phyloP scores from a whole-genome alignment of 2,329 filamentous ascomycete genomes.

The Arachnomyces sp. region DNA sequence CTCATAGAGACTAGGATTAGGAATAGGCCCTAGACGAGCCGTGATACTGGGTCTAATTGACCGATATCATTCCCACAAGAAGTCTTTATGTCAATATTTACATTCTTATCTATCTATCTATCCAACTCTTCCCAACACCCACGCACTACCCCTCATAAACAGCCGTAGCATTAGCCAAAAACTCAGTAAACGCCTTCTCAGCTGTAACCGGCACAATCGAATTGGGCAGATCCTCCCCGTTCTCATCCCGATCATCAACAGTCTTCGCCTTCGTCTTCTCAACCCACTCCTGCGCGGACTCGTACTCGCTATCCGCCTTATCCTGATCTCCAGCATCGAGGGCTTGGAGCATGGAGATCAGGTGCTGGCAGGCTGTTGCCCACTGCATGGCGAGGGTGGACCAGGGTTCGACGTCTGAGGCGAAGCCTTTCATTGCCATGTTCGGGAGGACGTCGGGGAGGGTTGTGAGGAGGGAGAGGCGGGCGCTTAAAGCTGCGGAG shows the following conservation, averaged over 20 bases:
- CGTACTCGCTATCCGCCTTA: constrained; percentile 13
- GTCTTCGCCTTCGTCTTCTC: constrained; percentile 15
- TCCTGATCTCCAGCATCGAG: constrained; percentile 10
- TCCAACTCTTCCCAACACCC: background rate
- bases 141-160: constrained; percentile 1
- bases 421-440: constrained; percentile 14
- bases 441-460: constrained; percentile 9
- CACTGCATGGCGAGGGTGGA: constrained; percentile 15
- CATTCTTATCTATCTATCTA: too few species aligned
- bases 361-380: constrained; percentile 14
- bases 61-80: too few species aligned
- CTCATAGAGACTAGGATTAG: too few species aligned
- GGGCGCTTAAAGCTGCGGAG: constrained; percentile 1
- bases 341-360: constrained; percentile 15
- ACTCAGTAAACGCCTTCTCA: constrained; percentile 2
- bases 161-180: constrained; percentile 4
- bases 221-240: constrained; percentile 7
- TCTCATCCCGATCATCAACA: constrained; percentile 11
- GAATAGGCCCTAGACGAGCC: too few species aligned
- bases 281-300: constrained; percentile 11
- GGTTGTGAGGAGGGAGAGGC: constrained; percentile 7
- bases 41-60: too few species aligned
- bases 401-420: constrained; percentile 14
- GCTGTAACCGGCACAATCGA: constrained; percentile 3
- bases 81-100: too few species aligned